Evolutionary conservation across 2,329 filamentous ascomycete species (phyloP), one percentile per base, ranked within the genome.

Genomic region (Cercospora sesami): DNA sequence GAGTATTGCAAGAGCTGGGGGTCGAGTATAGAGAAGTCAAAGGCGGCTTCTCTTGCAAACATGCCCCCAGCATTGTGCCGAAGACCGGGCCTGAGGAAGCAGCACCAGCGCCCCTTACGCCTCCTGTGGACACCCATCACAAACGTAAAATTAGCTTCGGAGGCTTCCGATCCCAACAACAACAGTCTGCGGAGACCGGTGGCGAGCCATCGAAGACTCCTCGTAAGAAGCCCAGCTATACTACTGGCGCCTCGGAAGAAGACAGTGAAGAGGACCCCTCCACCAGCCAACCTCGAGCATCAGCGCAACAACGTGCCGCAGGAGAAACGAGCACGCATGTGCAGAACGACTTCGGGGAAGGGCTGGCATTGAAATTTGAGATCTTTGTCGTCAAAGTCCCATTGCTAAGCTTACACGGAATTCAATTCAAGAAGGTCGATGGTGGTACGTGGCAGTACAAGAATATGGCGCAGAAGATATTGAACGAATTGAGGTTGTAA

Each of bases 391-490:
- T 99, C 78, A 99, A 99, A 81, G 93, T 99, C 28, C 95, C 95
- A 12, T 83, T 99, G 62, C 88, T 99, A 69, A 93, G 91, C 51
- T 82, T 99, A 66, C 94, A 99, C 77, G 95, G 95, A 60, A 94
- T 99, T 69, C 95, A 98, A 79, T 99, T 99, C 84, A 99, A 99
- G 85, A 93, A 95, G 78, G 90, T 98, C 73, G 88, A 92, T 66
- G 94, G 95, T 39, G 94, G 96, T 68, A 98, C 95, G 67, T 98
- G 94, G 94, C 94, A 97, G 80, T 99, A 96, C 82, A 97, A 97
- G 84, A 94, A 92, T 77, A 96, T 98, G 93, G 95, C 95, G 39
- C 94, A 97, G 80, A 93, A 93, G 75, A 97, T 99, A 75, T 83
- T 99, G 73, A 89, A 91, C 77, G 93, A 95, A 79, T 82, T 99